These are phyloP conservation scores for Populus hybrid DNA, from an alignment of 441 rosid species.

Conservation along the genomic window DNA sequence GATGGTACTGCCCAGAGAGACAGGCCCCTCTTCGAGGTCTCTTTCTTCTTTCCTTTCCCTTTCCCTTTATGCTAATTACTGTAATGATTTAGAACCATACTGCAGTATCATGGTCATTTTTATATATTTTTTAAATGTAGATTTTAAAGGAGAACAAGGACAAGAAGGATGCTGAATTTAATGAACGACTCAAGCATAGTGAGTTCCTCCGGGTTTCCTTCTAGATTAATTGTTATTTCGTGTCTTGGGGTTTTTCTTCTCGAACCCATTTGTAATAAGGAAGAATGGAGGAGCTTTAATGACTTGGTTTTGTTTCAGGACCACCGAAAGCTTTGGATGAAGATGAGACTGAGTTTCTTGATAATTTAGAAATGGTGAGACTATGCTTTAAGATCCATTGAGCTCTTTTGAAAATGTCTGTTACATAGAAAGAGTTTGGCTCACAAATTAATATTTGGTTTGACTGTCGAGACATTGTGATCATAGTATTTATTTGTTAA, in stretches of 20 bases:
- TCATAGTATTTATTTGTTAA: not conserved
- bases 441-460: not conserved
- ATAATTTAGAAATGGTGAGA: slow-evolving; percentile 72
- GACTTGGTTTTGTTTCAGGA: slow-evolving; percentile 37
- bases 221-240: not conserved
- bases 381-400: slow-evolving; percentile 8
- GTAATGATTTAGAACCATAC: not conserved
- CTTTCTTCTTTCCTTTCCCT: not conserved
- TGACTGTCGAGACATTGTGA: not conserved
- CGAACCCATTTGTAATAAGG: not conserved
- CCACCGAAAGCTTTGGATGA: slow-evolving; percentile 96
- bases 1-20: slow-evolving; percentile 97
- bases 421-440: not conserved
- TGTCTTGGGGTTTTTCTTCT: not conserved
- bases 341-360: slow-evolving; percentile 95
- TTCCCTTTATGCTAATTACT: not conserved
- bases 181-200: slow-evolving; percentile 95
- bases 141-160: slow-evolving; percentile 94
- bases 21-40: slow-evolving; percentile 80
- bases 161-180: slow-evolving; percentile 91
- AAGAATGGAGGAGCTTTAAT: slow-evolving; percentile 6
- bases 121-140: slow-evolving; percentile 27
- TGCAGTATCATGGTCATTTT: not conserved
- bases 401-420: not conserved
- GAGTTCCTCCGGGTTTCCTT: slow-evolving; percentile 23